Evolutionary conservation across 2,329 filamentous ascomycete genomes (phyloP), one percentile per base, ranked within the genome.

Genomic region (Clonostachys rhizophaga): DNA sequence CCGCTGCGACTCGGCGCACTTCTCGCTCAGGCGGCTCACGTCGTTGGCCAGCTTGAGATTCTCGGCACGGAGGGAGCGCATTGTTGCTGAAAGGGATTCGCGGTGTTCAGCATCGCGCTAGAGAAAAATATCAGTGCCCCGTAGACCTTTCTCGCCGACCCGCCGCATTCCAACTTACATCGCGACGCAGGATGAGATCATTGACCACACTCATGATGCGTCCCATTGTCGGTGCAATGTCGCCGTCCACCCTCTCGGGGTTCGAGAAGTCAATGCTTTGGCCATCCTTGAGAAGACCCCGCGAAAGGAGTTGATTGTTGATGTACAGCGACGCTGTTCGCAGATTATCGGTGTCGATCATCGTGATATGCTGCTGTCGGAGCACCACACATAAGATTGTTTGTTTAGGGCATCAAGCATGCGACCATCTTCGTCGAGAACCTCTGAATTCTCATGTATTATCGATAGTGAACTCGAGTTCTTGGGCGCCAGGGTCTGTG

Each of bases 151-250:
- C 42, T 20, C 43, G 47, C 74, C 16, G 10, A 83, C 57, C 8
- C 17, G 40, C 6, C n/a, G n/a, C 16, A 17, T 10, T 12, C 7
- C 30, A 35, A 17, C 64, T 42, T 73, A 95, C 90, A 65, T 99
- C 94, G 73, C 91, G 83, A 55, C 91, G 82, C 50, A 96, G 66
- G 49, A 99, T 89, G 56, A 99, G 69, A 62, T 99, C 94, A 66
- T 99, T 96, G 43, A 99, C 83, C 20, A 99, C 78, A 61, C 92
- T 88, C 70, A 99, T 96, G 57, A 97, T 85, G 54, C 84, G 82
- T 17, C 87, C 86, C 84, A 94, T 92, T 16, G 87, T 88, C 44
- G 78, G 80, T 3, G 59, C 52, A 20, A 65, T 62, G 40, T 75
- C 78, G 37, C 81, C 75, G 16, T 74, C 78, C 16, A 77, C 76